These are phyloP conservation scores for Stephanodiscus triporus DNA, from an alignment of 108 stramenopile genomes.

Conservation along the genomic window DNA sequence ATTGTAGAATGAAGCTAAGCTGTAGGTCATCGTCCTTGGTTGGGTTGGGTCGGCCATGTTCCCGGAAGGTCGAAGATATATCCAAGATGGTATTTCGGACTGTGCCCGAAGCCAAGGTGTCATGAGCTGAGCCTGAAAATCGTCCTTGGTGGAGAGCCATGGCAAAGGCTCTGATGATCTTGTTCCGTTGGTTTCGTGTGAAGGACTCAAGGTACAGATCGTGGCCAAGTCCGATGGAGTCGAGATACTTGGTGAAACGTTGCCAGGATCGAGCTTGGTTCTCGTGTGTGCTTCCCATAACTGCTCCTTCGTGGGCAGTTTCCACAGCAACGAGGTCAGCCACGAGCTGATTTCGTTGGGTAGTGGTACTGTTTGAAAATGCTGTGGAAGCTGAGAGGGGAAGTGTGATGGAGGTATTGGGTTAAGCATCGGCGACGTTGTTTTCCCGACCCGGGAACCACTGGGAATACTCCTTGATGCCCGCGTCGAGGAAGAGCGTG, in stretches of 20 bases:
- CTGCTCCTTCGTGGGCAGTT: too few relatives aligned
- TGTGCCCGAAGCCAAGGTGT: constrained; percentile 25
- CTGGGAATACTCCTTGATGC: constrained; percentile 4
- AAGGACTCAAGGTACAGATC: constrained; percentile 22
- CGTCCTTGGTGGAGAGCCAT: constrained; percentile 9
- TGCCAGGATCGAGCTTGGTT: constrained; percentile 33
- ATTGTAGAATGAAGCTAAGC: too few relatives aligned
- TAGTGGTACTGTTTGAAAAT: constrained; percentile 25
- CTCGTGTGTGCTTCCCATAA: constrained; percentile 23
- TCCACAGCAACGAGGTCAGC: too few relatives aligned
- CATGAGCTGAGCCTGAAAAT: constrained; percentile 11
- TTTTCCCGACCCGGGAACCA: constrained; percentile 27
- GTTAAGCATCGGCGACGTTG: constrained; percentile 29
- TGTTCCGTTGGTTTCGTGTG: not conserved
- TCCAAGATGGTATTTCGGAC: constrained; percentile 24
- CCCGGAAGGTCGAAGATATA: constrained; percentile 28
- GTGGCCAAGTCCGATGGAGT: too few relatives aligned
- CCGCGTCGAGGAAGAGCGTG: not conserved
- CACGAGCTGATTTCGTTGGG: constrained; percentile 35
- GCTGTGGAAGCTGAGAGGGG: constrained; percentile 17
- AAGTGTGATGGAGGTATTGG: not conserved
- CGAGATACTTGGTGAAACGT: constrained; percentile 11
- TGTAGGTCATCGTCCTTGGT: too few relatives aligned
- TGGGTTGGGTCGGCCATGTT: too few relatives aligned
- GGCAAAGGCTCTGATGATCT: constrained; percentile 23